Percentiles rank a stretch among this genome's conserved stretches.
phyloP scores from a whole-genome alignment of 2,329 filamentous ascomycete species.

The Colletotrichum karsti region DNA sequence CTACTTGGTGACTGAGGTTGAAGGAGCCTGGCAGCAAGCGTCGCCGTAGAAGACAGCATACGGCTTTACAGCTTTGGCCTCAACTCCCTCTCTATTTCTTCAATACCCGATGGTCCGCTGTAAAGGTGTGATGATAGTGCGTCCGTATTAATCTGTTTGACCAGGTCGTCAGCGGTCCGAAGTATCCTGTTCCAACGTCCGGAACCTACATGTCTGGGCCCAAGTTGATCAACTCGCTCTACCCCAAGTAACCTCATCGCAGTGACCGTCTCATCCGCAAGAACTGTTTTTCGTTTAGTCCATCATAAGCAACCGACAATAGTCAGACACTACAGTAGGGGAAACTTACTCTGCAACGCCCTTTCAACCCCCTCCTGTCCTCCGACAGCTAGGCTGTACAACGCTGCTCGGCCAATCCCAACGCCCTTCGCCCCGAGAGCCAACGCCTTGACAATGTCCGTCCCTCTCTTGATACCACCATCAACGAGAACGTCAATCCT shows the following conservation, averaged over 20 bases:
- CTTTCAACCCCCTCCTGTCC: conserved; percentile 63
- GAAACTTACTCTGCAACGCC: conserved; percentile 60
- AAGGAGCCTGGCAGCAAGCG: no score
- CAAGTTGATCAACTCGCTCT: conserved; percentile 32
- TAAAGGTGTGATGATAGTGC: conserved; percentile 29
- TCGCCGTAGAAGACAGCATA: no score
- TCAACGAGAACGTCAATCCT: conserved; percentile 62
- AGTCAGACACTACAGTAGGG: no score
- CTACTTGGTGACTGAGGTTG: no score
- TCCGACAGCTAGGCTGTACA: conserved; percentile 59
- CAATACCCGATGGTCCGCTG: conserved; percentile 31
- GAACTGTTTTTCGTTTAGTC: conserved; percentile 28
- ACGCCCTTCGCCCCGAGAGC: conserved; percentile 62
- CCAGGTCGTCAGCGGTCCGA: neutral
- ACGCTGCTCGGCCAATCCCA: conserved; percentile 59
- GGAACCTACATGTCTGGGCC: conserved; percentile 33
- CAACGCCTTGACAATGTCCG: conserved; percentile 63
- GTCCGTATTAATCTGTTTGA: conserved; percentile 26
- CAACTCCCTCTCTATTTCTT: conserved; percentile 29
- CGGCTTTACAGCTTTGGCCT: neutral
- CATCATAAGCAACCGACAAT: neutral
- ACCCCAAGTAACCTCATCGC: conserved; percentile 37
- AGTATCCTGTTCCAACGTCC: neutral
- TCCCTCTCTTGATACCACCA: conserved; percentile 60
- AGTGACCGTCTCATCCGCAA: conserved; percentile 36